phyloP scores from a whole-genome alignment of 306 rosid species.

The Pterocarpus santalinus region DNA sequence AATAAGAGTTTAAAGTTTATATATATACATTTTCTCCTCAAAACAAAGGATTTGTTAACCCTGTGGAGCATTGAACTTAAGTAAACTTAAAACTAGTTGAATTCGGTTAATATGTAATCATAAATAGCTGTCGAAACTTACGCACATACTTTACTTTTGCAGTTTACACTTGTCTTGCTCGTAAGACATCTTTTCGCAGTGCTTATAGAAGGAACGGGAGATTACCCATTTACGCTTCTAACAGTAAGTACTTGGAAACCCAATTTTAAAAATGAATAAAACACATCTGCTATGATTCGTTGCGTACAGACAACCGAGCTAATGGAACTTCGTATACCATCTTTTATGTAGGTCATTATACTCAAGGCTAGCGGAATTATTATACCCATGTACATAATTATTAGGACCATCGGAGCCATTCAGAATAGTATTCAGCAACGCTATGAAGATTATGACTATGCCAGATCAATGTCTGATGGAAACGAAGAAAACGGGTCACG shows the following conservation, averaged over 20 bases:
- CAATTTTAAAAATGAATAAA: neutral
- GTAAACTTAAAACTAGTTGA: neutral
- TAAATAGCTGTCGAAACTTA: constrained; percentile 25
- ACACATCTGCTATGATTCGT: neutral
- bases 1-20: neutral
- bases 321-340: neutral
- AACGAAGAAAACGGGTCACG: constrained; percentile 51
- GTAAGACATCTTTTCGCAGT: constrained; percentile 74
- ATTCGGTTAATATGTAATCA: neutral
- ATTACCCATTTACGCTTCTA: constrained; percentile 79
- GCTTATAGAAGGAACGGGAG: constrained; percentile 60
- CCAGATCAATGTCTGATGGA: constrained; percentile 45
- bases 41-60: constrained; percentile 9
- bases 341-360: constrained; percentile 55
- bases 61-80: neutral
- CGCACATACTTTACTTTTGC: constrained; percentile 45
- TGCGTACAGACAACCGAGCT: neutral
- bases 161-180: constrained; percentile 78
- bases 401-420: constrained; percentile 63
- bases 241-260: constrained; percentile 62
- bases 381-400: constrained; percentile 80
- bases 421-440: constrained; percentile 52
- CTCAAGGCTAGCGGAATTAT: constrained; percentile 78
- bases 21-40: neutral
- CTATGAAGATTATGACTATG: constrained; percentile 58